A percentile compares a stretch with the other conserved stretches of the same genome.
These are phyloP conservation scores for Lentinula boryana DNA, from an alignment of 768 basidiomycete genomes.

Conservation along the genomic window DNA sequence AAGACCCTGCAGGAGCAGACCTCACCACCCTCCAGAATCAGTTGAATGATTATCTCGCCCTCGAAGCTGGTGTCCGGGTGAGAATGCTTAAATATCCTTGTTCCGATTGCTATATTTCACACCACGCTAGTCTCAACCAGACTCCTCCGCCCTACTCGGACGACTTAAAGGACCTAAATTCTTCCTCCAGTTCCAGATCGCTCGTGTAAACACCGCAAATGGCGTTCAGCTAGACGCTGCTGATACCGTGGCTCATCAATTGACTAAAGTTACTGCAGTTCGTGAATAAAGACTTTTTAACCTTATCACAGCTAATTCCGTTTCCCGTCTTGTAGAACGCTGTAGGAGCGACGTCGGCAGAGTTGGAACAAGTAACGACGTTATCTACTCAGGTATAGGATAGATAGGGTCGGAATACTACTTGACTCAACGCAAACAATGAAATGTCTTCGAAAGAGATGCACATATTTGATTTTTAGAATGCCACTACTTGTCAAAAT, in stretches of 20 bases:
- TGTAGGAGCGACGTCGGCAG: slow-evolving; percentile 18
- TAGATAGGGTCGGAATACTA: background rate
- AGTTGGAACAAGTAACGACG: slow-evolving; percentile 19
- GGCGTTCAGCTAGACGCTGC: slow-evolving; percentile 17
- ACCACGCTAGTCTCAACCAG: slow-evolving; percentile 16
- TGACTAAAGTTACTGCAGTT: slow-evolving; percentile 17
- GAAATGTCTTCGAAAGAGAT: too few relatives aligned
- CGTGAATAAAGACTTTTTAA: background rate
- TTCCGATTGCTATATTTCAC: too few relatives aligned
- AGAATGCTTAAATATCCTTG: background rate
- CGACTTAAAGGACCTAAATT: slow-evolving; percentile 24
- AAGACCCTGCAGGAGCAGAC: slow-evolving; percentile 18
- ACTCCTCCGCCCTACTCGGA: slow-evolving; percentile 15
- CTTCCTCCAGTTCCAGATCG: slow-evolving; percentile 25
- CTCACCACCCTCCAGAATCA: slow-evolving; percentile 19
- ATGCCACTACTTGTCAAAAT: too few relatives aligned
- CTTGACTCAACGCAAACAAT: too few relatives aligned
- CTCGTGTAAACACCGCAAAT: slow-evolving; percentile 19
- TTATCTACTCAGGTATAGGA: slow-evolving; percentile 9
- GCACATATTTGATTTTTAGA: too few relatives aligned
- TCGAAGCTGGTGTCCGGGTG: slow-evolving; percentile 22
- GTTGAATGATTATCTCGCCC: slow-evolving; percentile 20
- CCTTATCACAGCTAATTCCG: background rate
- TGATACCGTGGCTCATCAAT: slow-evolving; percentile 22
- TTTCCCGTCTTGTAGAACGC: slow-evolving; percentile 15